Percentiles rank a stretch among this genome's conserved stretches.
Evolutionary conservation across 225 moss, liverwort and hornwort genomes (phyloP).

Genomic region (Asterella californica): DNA sequence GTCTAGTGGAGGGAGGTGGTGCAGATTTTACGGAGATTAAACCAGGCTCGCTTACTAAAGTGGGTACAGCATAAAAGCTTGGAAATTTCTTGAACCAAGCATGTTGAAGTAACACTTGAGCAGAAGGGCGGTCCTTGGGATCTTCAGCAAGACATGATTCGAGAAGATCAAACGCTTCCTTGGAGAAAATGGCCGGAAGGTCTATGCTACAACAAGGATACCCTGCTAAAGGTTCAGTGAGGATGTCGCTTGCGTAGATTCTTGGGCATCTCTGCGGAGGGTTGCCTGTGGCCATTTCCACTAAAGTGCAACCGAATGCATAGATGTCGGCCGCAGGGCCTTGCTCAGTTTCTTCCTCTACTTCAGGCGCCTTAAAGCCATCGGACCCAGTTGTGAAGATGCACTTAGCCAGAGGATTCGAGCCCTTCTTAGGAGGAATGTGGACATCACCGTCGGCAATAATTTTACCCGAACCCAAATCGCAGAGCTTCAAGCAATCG

Average conservation of each 20-base stretch:
- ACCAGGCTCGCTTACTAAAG: no score
- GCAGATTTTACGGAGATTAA: no score
- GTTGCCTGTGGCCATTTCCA: slow-evolving; percentile 34
- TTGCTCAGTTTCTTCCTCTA: slow-evolving; percentile 24
- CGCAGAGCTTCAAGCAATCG: slow-evolving; percentile 29
- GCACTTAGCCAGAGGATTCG: background rate
- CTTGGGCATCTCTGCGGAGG: slow-evolving; percentile 23
- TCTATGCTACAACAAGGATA: background rate
- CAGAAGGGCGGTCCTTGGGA: slow-evolving; percentile 10
- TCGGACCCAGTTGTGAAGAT: slow-evolving; percentile 30
- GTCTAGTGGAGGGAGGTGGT: no score
- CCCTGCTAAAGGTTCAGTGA: background rate
- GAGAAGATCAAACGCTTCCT: background rate
- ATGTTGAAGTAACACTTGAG: background rate
- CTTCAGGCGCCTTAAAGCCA: slow-evolving; percentile 38
- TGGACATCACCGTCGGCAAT: slow-evolving; percentile 30
- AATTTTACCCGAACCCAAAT: slow-evolving; percentile 35
- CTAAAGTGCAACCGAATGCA: slow-evolving; percentile 37
- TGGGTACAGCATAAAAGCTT: background rate
- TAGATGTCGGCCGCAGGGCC: slow-evolving; percentile 27
- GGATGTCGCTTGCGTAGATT: background rate
- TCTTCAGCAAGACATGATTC: background rate
- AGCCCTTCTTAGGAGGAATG: slow-evolving; percentile 15
- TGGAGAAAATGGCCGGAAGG: background rate
- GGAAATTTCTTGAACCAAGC: slow-evolving; percentile 15